Evolutionary conservation across 2,329 filamentous ascomycete species (phyloP).

Genomic region (Cordyceps fumosorosea): DNA sequence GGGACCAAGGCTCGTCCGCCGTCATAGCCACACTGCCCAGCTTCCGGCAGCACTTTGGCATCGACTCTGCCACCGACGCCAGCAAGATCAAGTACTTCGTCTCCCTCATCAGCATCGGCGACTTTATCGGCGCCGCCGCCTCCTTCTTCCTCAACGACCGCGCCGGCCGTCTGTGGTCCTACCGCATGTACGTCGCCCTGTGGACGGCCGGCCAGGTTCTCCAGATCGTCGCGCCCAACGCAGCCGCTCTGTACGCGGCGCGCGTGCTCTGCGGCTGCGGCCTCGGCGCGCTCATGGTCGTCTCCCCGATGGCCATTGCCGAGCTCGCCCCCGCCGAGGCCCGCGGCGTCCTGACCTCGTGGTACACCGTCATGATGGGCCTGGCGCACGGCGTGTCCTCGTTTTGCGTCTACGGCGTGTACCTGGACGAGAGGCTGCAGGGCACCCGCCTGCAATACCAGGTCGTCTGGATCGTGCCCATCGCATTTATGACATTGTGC

Average conservation of each 20-base stretch:
- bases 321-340: conserved; percentile 29
- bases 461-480: conserved; percentile 21
- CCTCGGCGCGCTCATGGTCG: conserved; percentile 21
- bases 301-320: conserved; percentile 25
- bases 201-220: background rate
- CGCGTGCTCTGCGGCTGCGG: conserved; percentile 6
- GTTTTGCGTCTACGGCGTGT: conserved; percentile 23
- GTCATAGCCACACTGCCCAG: conserved; percentile 27
- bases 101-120: conserved; percentile 27
- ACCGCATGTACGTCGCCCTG: background rate
- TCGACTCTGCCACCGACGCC: conserved; percentile 18
- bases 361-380: conserved; percentile 27
- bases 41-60: conserved; percentile 28
- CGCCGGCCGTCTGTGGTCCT: conserved; percentile 7
- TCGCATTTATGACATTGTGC: conserved; percentile 20
- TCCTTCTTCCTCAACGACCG: conserved; percentile 30
- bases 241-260: background rate
- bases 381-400: conserved; percentile 3
- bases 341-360: conserved; percentile 26
- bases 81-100: conserved; percentile 28
- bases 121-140: conserved; percentile 18
- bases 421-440: background rate
- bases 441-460: conserved; percentile 28
- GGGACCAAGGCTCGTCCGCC: conserved; percentile 20
- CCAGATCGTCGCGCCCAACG: background rate